Evolutionary conservation across 495 filamentous ascomycete species (phyloP).

Genomic region (Talaromyces proteolyticus): DNA sequence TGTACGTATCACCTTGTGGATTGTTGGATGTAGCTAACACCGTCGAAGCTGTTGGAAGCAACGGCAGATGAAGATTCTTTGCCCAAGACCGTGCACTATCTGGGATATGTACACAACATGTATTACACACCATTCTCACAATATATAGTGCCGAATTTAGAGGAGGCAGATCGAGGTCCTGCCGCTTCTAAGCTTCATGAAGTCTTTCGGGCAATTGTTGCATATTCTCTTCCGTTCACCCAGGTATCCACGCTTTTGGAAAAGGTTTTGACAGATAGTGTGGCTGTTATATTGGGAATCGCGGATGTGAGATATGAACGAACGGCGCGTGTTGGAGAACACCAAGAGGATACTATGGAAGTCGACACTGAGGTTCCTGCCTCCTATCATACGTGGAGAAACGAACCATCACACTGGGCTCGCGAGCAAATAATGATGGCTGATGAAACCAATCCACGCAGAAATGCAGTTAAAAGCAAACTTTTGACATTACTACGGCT

Average conservation of each 20-base stretch:
- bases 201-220: conserved; percentile 60
- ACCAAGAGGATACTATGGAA: conserved; percentile 28
- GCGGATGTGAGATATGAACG: conserved; percentile 18
- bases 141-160: conserved; percentile 29
- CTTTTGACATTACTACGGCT: conserved; percentile 53
- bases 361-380: conserved; percentile 30
- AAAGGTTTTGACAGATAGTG: conserved; percentile 45
- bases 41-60: neutral
- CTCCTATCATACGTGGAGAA: conserved; percentile 33
- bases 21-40: neutral
- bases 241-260: conserved; percentile 44
- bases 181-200: conserved; percentile 46
- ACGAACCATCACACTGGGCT: conserved; percentile 18
- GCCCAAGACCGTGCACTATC: conserved; percentile 29
- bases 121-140: conserved; percentile 42
- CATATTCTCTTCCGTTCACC: conserved; percentile 53
- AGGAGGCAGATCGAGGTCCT: conserved; percentile 20
- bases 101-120: conserved; percentile 37
- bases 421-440: conserved; percentile 30
- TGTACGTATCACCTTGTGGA: conserved; percentile 19
- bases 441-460: conserved; percentile 25
- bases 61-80: conserved; percentile 23
- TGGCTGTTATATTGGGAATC: conserved; percentile 52
- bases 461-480: conserved; percentile 41
- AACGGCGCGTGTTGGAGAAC: conserved; percentile 11